A percentile compares a stretch with the other conserved stretches of the same genome.
phyloP scores from a whole-genome alignment of 2,329 filamentous ascomycete species.

The Pseudohalonectria lignicola region DNA sequence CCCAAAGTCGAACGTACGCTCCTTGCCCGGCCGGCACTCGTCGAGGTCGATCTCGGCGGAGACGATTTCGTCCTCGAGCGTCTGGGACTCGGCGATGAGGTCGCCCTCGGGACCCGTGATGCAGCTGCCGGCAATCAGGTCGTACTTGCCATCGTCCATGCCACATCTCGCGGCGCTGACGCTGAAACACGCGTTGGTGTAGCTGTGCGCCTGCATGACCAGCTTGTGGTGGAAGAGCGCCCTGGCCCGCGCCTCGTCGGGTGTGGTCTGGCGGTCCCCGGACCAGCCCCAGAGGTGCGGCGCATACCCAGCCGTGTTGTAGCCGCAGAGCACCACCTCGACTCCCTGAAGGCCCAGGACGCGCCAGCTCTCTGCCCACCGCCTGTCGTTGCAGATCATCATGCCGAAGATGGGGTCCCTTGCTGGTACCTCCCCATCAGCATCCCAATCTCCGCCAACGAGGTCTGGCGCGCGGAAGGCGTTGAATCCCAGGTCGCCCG shows the following conservation, averaged over 20 bases:
- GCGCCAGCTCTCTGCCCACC: too few relatives aligned
- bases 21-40: constrained; percentile 7
- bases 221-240: constrained; percentile 38
- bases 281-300: too few relatives aligned
- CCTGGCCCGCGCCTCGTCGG: too few relatives aligned
- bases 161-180: constrained; percentile 35
- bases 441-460: constrained; percentile 22
- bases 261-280: too few relatives aligned
- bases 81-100: constrained; percentile 35
- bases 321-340: too few relatives aligned
- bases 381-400: too few relatives aligned
- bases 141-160: constrained; percentile 31
- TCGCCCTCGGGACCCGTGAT: constrained; percentile 29
- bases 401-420: too few relatives aligned
- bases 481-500: constrained; percentile 39
- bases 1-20: constrained; percentile 9
- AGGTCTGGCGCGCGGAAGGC: constrained; percentile 40
- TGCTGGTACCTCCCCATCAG: constrained; percentile 32
- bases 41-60: constrained; percentile 8
- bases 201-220: constrained; percentile 36
- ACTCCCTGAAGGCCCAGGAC: too few relatives aligned
- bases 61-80: constrained; percentile 31
- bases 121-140: constrained; percentile 33
- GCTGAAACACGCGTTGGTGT: constrained; percentile 38
- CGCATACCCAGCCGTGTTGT: too few relatives aligned